phyloP scores from a whole-genome alignment of 2,329 filamentous ascomycete species.

The Claviceps capensis region DNA sequence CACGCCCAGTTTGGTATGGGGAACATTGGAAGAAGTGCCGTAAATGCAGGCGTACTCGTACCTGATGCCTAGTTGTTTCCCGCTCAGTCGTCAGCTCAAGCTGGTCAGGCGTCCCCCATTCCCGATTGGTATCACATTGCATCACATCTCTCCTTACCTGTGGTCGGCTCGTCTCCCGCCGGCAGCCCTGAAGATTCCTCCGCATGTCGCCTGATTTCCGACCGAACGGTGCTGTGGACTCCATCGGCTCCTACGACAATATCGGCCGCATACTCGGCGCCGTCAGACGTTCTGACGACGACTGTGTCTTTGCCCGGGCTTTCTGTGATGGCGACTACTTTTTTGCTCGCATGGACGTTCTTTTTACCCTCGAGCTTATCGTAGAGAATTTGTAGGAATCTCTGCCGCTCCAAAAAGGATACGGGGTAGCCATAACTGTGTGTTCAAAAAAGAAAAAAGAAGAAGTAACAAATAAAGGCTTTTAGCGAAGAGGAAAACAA shows the following conservation, averaged over 20 bases:
- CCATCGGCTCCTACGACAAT: slow-evolving; percentile 30
- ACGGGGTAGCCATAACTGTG: slow-evolving; percentile 16
- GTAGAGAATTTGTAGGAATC: slow-evolving; percentile 20
- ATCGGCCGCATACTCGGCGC: slow-evolving; percentile 19
- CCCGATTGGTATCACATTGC: too few relatives aligned
- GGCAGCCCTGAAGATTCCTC: slow-evolving; percentile 4
- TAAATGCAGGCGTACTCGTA: slow-evolving; percentile 4
- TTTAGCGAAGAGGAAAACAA: not conserved
- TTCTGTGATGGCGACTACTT: slow-evolving; percentile 7
- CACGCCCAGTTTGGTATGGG: not conserved
- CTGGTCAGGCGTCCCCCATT: too few relatives aligned
- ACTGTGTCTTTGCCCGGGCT: not conserved
- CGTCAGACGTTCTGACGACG: slow-evolving; percentile 21
- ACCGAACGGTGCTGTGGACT: slow-evolving; percentile 20
- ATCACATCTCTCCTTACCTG: slow-evolving; percentile 4
- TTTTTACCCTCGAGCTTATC: slow-evolving; percentile 17
- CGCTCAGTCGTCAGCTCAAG: too few relatives aligned
- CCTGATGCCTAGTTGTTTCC: slow-evolving; percentile 1
- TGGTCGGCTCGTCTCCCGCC: slow-evolving; percentile 10
- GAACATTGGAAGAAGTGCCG: slow-evolving; percentile 2
- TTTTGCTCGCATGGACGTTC: slow-evolving; percentile 9
- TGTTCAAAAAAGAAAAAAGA: too few relatives aligned
- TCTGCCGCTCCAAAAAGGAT: slow-evolving; percentile 22
- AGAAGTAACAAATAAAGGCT: not conserved
- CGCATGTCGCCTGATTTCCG: slow-evolving; percentile 13